phyloP scores from a whole-genome alignment of 805 yeast genomes.

The Jamesozyma gamospora region DNA sequence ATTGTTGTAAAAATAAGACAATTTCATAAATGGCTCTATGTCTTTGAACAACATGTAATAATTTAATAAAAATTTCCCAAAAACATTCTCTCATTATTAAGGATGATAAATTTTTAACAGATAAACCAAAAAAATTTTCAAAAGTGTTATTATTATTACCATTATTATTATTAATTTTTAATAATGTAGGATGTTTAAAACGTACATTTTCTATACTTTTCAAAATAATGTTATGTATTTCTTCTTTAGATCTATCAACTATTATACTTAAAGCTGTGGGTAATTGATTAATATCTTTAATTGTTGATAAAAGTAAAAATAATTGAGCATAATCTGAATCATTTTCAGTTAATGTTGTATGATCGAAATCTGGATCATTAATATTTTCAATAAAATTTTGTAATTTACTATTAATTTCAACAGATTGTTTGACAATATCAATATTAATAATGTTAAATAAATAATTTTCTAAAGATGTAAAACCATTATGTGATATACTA shows the following conservation, averaged over 20 bases:
- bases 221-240: slow-evolving; percentile 52
- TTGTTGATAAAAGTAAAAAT: slow-evolving; percentile 43
- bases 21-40: slow-evolving; percentile 60
- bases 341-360: neutral
- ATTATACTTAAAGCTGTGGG: slow-evolving; percentile 48
- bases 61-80: slow-evolving; percentile 55
- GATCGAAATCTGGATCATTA: slow-evolving; percentile 1
- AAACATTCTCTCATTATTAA: slow-evolving; percentile 59
- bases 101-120: slow-evolving; percentile 40
- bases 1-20: slow-evolving; percentile 27
- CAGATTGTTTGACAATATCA: slow-evolving; percentile 44
- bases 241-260: slow-evolving; percentile 45
- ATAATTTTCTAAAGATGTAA: slow-evolving; percentile 42
- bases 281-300: slow-evolving; percentile 51
- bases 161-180: slow-evolving; percentile 23
- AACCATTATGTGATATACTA: slow-evolving; percentile 19
- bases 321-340: slow-evolving; percentile 28
- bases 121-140: slow-evolving; percentile 21
- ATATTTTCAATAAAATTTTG: slow-evolving; percentile 22
- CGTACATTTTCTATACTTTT: slow-evolving; percentile 57
- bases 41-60: slow-evolving; percentile 54
- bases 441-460: slow-evolving; percentile 47
- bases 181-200: slow-evolving; percentile 39
- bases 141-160: slow-evolving; percentile 13
- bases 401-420: slow-evolving; percentile 29